Evolutionary conservation across 371 early-diverging fungal genomes (phyloP), one percentile per base, ranked within the genome.

Genomic region (Mucor sp.): DNA sequence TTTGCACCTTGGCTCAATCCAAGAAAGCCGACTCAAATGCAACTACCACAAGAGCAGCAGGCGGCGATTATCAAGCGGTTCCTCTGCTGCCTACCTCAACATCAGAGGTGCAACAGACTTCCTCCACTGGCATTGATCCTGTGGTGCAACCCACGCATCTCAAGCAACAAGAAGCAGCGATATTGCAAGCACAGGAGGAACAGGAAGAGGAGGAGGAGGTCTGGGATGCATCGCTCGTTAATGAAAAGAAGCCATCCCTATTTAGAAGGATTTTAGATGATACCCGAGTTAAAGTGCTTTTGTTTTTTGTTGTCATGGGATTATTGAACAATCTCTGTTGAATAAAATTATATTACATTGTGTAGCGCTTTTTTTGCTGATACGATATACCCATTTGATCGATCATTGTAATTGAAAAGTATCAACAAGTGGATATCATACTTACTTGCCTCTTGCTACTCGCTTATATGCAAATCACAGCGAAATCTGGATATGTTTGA

Each of bases 31-130:
- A 65, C 4, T 14, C 50, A 25, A 35, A 44, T 41, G 1, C 25
- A 62, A n/a, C 56, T 35, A 25, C 25, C 39, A 17, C 50, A 43
- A 32, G 35, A 44, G 17, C 27, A 50, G 50, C 12, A 15, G 53
- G 23, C 33, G 59, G 37, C 25, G 70, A 55, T 28, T 63, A 63
- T 25, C 63, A 71, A 61, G 65, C 59, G 7, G 69, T 74, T 25
- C 72, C 72, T 41, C 44, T 68, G 11, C 48, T 74, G 23, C 74
- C 72, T 7, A 71, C 74, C 7, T 43, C 48, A 32, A 19, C 53
- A 27, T 27, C 53, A 53, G 53, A 53, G 15, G 53, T 25, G 15
- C 53, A 35, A 35, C 37, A 53, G 3, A 53, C 53, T 15, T 53
- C 53, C 14, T 25, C 53, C 27, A 53, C 53, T 14, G 53, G 53